phyloP scores from a whole-genome alignment of 306 rosid species.

The Canavalia gladiata region DNA sequence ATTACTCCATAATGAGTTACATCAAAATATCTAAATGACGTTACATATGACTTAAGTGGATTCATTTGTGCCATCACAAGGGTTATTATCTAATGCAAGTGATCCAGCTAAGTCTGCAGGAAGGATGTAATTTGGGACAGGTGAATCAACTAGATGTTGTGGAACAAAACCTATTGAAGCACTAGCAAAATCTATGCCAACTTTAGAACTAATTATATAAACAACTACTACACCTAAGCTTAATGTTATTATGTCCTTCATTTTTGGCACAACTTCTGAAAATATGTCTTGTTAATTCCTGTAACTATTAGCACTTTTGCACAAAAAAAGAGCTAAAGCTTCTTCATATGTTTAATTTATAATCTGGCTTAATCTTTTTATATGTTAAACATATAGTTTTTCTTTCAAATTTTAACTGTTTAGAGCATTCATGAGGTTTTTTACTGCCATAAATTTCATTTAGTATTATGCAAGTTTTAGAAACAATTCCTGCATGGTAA shows the following conservation, averaged over 20 bases:
- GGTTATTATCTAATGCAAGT: too few relatives aligned
- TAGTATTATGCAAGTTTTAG: too few relatives aligned
- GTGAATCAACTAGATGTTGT: slow-evolving; percentile 34
- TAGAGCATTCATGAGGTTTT: not conserved
- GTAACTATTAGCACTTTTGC: slow-evolving; percentile 8
- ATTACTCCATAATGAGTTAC: not conserved
- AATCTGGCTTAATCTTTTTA: slow-evolving; percentile 18
- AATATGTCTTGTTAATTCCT: slow-evolving; percentile 14
- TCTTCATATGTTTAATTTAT: slow-evolving; percentile 37
- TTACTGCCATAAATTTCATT: too few relatives aligned
- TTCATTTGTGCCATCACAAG: too few relatives aligned
- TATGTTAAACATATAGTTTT: slow-evolving; percentile 25
- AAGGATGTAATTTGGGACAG: too few relatives aligned
- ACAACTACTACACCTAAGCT: slow-evolving; percentile 25
- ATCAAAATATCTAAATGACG: too few relatives aligned
- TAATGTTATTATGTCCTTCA: slow-evolving; percentile 14
- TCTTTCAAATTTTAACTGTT: slow-evolving; percentile 17
- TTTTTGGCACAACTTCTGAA: slow-evolving; percentile 33
- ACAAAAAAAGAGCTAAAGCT: not conserved
- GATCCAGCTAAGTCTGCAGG: too few relatives aligned
- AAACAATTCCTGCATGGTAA: not conserved
- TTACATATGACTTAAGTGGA: too few relatives aligned
- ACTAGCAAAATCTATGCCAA: slow-evolving; percentile 25
- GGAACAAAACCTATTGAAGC: slow-evolving; percentile 16
- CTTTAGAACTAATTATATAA: slow-evolving; percentile 30